Percentiles rank a stretch among this genome's conserved stretches.
phyloP scores from a whole-genome alignment of 2,329 filamentous ascomycete genomes.

The Byssochlamys sp. region DNA sequence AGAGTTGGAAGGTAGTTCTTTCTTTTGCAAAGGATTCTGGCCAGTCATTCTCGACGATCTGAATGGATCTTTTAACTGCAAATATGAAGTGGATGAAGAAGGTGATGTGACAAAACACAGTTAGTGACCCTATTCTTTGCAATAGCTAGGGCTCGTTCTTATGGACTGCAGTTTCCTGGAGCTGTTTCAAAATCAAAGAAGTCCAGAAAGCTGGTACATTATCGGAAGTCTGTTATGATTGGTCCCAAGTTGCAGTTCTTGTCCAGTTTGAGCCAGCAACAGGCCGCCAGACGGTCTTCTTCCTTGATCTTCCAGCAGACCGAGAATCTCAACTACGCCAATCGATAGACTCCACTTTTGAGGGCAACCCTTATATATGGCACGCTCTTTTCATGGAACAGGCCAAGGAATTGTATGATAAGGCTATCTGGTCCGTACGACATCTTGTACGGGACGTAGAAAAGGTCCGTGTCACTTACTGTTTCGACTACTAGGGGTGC shows the following conservation, averaged over 20 bases:
- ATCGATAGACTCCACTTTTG: not conserved
- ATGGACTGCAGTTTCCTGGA: conserved; percentile 12
- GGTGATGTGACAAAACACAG: not conserved
- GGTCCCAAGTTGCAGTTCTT: conserved; percentile 14
- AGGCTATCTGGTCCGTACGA: conserved; percentile 21
- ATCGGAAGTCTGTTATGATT: conserved; percentile 5
- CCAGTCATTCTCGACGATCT: conserved; percentile 8
- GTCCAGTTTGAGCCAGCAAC: conserved; percentile 11
- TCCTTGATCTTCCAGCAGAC: conserved; percentile 5
- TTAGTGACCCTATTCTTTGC: not conserved
- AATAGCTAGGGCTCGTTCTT: not conserved
- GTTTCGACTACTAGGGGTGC: not conserved
- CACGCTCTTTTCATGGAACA: conserved; percentile 16
- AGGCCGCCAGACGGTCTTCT: conserved; percentile 6
- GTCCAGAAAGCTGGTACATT: conserved; percentile 1
- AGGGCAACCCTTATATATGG: conserved; percentile 11
- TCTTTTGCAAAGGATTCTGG: conserved; percentile 5
- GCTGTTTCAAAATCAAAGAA: conserved; percentile 16
- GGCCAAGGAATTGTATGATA: conserved; percentile 15
- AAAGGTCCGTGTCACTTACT: conserved; percentile 12
- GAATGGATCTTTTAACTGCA: conserved; percentile 13
- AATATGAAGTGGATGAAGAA: conserved; percentile 4
- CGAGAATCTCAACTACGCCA: conserved; percentile 1
- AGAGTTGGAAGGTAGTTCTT: not conserved
- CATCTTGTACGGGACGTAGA: conserved; percentile 21